Evolutionary conservation across 2,329 filamentous ascomycete species (phyloP), one percentile per base, ranked within the genome.

Genomic region (Colletotrichum plurivorum): DNA sequence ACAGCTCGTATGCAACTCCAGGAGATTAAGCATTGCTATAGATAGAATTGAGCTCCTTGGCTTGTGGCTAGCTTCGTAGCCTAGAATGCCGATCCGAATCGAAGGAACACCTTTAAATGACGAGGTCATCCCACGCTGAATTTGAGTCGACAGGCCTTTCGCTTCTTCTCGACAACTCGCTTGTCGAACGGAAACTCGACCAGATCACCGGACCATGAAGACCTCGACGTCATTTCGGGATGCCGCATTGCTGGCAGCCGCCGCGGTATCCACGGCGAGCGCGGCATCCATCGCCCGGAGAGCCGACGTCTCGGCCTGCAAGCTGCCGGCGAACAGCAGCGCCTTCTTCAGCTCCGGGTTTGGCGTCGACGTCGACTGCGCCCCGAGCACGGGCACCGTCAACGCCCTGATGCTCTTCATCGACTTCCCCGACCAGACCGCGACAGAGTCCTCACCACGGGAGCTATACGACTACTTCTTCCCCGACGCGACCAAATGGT

Each of bases 371-470:
- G 36, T 70, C 10, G 73, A 78, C 62, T 81, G 78, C 62, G 76
- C 77, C 2, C 74, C 78, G 1, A 77, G 76, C 60, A 75, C 71
- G 1, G 79, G 79, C 9, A 74, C 74, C 0, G 70, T 80, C 2
- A 71, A 63, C 10, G 77, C 73, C 16, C 76, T 73, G 62, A 80
- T 82, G 78, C 72, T 82, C 39, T 81, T 81, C 65, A 73, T 81
- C 60, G 79, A 81, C 71, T 81, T 80, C 56, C 63, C 72, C 2
- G 78, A 80, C 10, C 57, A 49, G 39, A 59, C 41, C 12, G 36
- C 59, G 39, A 3, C 67, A 72, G 7, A 71, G 71, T 31, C 22
- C 69, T 75, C 27, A 63, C 56, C 41, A 1, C 18, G 62, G 18
- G 59, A 64, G 27, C 18, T 52, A 12, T 64, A 64, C 6, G 46